Evolutionary conservation across 139 green algal species (phyloP), one percentile per base, ranked within the genome.

Genomic region (Coccomyxa sp.): DNA sequence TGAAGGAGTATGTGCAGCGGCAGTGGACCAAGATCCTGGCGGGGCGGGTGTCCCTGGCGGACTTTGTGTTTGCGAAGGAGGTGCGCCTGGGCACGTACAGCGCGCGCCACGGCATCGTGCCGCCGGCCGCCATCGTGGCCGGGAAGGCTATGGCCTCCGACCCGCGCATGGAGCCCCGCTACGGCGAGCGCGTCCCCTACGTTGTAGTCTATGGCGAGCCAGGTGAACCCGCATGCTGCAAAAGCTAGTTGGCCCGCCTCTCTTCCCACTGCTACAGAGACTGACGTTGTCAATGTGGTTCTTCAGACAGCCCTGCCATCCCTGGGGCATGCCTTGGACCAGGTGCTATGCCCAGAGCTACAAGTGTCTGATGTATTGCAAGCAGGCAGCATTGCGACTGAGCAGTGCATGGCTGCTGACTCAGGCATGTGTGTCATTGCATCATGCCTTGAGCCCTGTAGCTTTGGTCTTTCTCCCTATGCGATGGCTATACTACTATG

Each of bases 11-110:
- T 83, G 73, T 96, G 68, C 75, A 91, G 77, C 82, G 88, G 8
- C 94, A 98, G 87, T 97, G 89, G 88, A 79, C 40, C 78, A 95
- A 95, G 82, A 96, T 98, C 54, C 86, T 99, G 74, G 77, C 86
- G 7, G 90, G 91, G 40, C 84, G 95, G 31, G 87, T 98, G 16
- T 93, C 86, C 1, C 38, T 98, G n/a, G 86, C 90, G 74, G 94
- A 98, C 84, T 97, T 98, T 85, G 82, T 97, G 10, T 97, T 98
- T 84, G 87, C 87, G 69, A 94, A 94, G 86, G 94, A 98, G 86
- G 94, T 96, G 78, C 88, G 88, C 34, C 83, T 97, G 76, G 93
- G 94, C 38, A 93, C 88, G 24, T 98, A 98, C 81, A 86, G 85
- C 27, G 72, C 82, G 76, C 89, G 83, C 34, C 82, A 84, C 14